Evolutionary conservation across 768 basidiomycete species (phyloP), one percentile per base, ranked within the genome.

Genomic region (Gloeostereum incarnatum): DNA sequence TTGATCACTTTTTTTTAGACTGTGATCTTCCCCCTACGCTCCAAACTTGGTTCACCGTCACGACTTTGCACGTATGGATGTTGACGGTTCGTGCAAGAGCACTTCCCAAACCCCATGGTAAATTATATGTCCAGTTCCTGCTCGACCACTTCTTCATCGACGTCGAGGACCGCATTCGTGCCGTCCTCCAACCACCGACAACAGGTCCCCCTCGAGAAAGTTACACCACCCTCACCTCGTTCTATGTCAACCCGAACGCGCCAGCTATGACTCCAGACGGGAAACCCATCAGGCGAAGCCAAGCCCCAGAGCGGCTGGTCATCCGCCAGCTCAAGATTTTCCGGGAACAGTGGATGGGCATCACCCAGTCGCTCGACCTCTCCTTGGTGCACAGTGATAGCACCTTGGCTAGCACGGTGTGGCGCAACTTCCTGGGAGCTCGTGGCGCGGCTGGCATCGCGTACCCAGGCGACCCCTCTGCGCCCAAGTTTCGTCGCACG

Each of bases 91-190:
- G 93, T 17, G 71, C 96, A 7, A 88, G 94, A 16, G 78, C 86
- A 0, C 75, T 97, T 8, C 90, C 81, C 2, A 52, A 62, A 10
- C 68, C 73, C 1, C 69, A 83, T 38, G 86, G 84, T 17, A 62
- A 63, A 47, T 55, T 71, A 43, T 85, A 84, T 61, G 69, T 83
- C 46, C 85, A 93, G 59, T 85, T 69, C 5, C 68, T 97, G 43
- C 71, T 96, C 45, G 91, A 94, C 57, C 91, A 96, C 62, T 96
- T 93, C 64, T 98, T 97, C 68, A 65, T 90, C 47, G 89, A 97
- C 55, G 74, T 89, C 45, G 94, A 97, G 53, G 84, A 87, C 52
- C 83, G 91, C 39, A 78, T 97, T 34, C 81, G 92, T 14, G 63
- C 73, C 4, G 81, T 91, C 20, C 75, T 90, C 30, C 81, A 82